These are phyloP conservation scores for Paralagenidium karlingii DNA, from an alignment of 352 stramenopile genomes.

Conservation along the genomic window DNA sequence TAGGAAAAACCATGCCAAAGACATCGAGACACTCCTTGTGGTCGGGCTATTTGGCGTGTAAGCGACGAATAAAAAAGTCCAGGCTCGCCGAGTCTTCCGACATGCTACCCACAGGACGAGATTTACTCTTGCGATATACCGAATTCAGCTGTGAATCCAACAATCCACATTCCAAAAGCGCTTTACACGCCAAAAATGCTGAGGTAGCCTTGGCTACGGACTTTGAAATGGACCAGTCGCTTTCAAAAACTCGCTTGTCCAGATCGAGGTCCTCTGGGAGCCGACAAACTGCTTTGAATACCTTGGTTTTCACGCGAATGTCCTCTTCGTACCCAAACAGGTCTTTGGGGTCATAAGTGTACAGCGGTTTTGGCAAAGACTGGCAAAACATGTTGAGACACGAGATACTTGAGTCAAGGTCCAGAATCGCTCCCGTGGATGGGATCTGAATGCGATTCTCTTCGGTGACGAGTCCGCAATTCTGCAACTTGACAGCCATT, in stretches of 20 bases:
- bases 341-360: conserved; percentile 31
- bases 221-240: conserved; percentile 37
- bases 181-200: conserved; percentile 44
- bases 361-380: conserved; percentile 38
- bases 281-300: conserved; percentile 38
- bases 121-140: conserved; percentile 51
- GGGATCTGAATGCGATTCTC: conserved; percentile 24
- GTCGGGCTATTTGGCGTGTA: too few relatives aligned
- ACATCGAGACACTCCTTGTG: too few relatives aligned
- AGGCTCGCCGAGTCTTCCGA: not conserved
- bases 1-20: too few relatives aligned
- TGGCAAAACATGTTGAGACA: conserved; percentile 75
- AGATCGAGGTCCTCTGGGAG: conserved; percentile 42
- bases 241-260: conserved; percentile 24
- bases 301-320: conserved; percentile 11
- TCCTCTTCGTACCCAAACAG: conserved; percentile 32
- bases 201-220: conserved; percentile 33
- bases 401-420: conserved; percentile 59
- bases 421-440: conserved; percentile 45
- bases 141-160: conserved; percentile 64
- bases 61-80: not conserved
- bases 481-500: conserved; percentile 21
- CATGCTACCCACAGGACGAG: too few relatives aligned
- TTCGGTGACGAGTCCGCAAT: conserved; percentile 9
- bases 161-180: conserved; percentile 27